phyloP scores from a whole-genome alignment of 1,139 yeast genomes.

The Pichia sp. region DNA sequence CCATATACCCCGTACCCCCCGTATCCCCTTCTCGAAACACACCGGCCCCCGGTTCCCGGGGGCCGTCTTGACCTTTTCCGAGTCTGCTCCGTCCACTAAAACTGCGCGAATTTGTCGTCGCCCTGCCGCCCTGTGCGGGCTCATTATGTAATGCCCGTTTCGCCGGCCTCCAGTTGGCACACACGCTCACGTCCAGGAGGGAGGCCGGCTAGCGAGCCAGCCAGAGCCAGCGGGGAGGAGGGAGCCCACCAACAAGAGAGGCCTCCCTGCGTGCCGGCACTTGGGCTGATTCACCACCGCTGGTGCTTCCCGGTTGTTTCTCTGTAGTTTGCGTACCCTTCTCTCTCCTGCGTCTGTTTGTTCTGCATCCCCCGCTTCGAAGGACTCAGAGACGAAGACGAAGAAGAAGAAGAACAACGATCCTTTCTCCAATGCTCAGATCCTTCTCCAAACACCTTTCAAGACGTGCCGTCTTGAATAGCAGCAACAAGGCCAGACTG shows the following conservation, averaged over 20 bases:
- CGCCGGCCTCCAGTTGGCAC: background rate
- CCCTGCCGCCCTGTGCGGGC: background rate
- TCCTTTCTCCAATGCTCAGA: slow-evolving; percentile 24
- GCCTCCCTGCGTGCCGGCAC: background rate
- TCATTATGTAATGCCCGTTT: background rate
- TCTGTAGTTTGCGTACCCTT: background rate
- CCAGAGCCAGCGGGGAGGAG: background rate
- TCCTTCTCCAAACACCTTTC: slow-evolving; percentile 24
- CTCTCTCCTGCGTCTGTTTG: background rate
- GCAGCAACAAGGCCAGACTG: background rate
- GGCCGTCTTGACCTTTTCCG: slow-evolving; percentile 15
- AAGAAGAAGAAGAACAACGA: background rate
- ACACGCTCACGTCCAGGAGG: background rate
- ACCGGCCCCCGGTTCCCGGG: background rate
- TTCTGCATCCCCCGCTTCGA: background rate
- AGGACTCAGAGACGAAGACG: background rate
- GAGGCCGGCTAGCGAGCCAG: no score
- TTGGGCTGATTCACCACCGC: background rate
- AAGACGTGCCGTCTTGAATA: slow-evolving; percentile 22
- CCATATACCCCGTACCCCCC: no score
- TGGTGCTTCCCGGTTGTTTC: background rate
- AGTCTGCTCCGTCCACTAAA: slow-evolving; percentile 17
- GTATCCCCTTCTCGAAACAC: background rate
- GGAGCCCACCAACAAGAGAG: background rate
- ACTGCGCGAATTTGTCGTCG: slow-evolving; percentile 8